Evolutionary conservation across 2,329 filamentous ascomycete species (phyloP), one percentile per base, ranked within the genome.

Genomic region (Trichoderma lentiforme): DNA sequence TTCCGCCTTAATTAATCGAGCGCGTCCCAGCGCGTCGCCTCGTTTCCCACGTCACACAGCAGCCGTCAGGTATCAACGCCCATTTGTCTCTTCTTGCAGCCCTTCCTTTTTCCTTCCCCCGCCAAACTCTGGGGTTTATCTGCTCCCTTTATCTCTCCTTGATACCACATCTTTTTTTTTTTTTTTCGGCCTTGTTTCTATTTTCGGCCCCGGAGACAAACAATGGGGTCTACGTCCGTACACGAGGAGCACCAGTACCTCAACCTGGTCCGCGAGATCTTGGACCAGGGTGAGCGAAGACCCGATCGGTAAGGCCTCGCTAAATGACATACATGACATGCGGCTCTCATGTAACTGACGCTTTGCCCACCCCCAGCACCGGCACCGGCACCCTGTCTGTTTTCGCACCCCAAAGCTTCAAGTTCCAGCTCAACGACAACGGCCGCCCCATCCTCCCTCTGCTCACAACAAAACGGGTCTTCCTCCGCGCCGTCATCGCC

Each of bases 211-310:
- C 14, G 34, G 7, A 21, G 1, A n/a, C 12, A 30, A 24, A 30
- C 28, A n/a, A 70, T 70, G 66, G 66, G 66, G 21, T 70, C 43
- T n/a, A 71, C 69, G 30, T 14, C 71, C 32, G 77, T 77, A 39
- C 94, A 97, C 78, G 95, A 98, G 84, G 96, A 99, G 83, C 86
- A 94, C 79, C 96, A 98, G 83, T 99, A 99, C 81, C 90, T 99
- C 73, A 88, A 95, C 77, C 88, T 99, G 30, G 94, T 98, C 74
- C 91, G 90, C 75, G 89, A 93, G 75, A 98, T 98, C 78, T 86
- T 99, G 18, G 85, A 90, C 18, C 84, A 89, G 30, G 96, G 96
- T 78, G 96, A 99, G 81, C 91, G 94, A 79, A 91, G 96, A 21
- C 94, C 94, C 36, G 96, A 99, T 81, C 88, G 93, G 91, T 93